Evolutionary conservation across 768 basidiomycete species (phyloP), one percentile per base, ranked within the genome.

Genomic region (Sporobolomyces pararoseus): DNA sequence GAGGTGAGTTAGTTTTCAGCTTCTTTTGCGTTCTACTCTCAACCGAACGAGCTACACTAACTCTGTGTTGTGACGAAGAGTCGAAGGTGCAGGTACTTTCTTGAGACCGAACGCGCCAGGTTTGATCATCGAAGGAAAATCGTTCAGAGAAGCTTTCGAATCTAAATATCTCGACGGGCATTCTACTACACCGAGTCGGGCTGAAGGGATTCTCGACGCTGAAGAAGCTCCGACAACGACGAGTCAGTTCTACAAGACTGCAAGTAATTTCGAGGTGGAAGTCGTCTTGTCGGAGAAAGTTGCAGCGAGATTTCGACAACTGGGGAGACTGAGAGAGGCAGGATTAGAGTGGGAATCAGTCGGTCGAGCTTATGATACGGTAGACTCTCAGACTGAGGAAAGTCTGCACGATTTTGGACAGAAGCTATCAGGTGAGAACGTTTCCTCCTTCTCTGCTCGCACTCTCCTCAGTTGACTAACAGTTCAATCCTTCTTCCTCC

Each of bases 201-300:
- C n/a, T n/a, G n/a, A n/a, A n/a, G n/a, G n/a, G n/a, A n/a, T n/a
- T n/a, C n/a, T n/a, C n/a, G n/a, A n/a, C n/a, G n/a, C n/a, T n/a
- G n/a, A n/a, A n/a, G n/a, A n/a, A n/a, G n/a, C n/a, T n/a, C n/a
- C n/a, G n/a, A n/a, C 82, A 60, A 89, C 93, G 79, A 85, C 80
- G 31, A 83, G 91, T 51, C 72, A 86, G 16, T 82, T 95, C 32
- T 91, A 91, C 34, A 90, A 90, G 2, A 94, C 93, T 29, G 84
- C 85, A 59, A 89, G 89, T 34, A 83, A 85, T 6, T 93, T 98
- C 73, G 82, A 88, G 72, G 90, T 98, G 17, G 89, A 94, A 79
- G 91, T 90, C 6, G 89, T 92, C 5, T 84, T 86, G 52, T 81
- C 96, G 32, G 87, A 90, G 76, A 90, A 87, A 77, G 85, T 96